Percentiles rank a stretch among this genome's conserved stretches.
Evolutionary conservation across 2,329 filamentous ascomycete genomes (phyloP).

Genomic region (Aspergillus pseudoterreus): DNA sequence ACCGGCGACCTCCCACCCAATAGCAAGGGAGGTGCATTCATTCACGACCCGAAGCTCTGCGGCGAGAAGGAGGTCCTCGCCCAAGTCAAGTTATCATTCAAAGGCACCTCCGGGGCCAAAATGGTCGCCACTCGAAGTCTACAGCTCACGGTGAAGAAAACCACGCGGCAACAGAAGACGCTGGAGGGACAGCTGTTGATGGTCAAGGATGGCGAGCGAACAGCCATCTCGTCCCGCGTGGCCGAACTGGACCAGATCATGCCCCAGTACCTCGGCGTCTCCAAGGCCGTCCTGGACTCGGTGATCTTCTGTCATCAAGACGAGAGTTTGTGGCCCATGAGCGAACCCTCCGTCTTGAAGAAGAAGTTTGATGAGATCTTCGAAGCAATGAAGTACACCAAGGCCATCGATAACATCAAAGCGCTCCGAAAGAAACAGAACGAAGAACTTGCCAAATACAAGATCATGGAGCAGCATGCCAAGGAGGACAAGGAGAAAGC

Average conservation of each 20-base stretch:
- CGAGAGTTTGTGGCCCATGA: constrained; percentile 95
- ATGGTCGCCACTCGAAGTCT: constrained; percentile 82
- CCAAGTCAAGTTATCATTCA: constrained; percentile 87
- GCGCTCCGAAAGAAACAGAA: constrained; percentile 77
- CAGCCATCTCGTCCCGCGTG: constrained; percentile 72
- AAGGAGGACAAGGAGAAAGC: constrained; percentile 83
- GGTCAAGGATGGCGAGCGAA: constrained; percentile 73
- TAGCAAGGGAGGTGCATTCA: constrained; percentile 83
- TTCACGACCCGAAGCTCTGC: constrained; percentile 91
- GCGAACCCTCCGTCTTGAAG: constrained; percentile 78
- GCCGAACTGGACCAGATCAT: constrained; percentile 80
- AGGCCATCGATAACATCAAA: constrained; percentile 95
- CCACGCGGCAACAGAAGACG: constrained; percentile 70
- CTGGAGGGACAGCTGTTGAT: constrained; percentile 76
- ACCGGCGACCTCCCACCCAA: constrained; percentile 92
- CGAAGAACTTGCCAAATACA: constrained; percentile 68
- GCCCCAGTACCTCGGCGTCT: constrained; percentile 82
- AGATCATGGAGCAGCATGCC: constrained; percentile 70
- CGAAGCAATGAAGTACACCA: constrained; percentile 93
- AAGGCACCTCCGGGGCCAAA: constrained; percentile 69
- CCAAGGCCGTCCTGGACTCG: constrained; percentile 81
- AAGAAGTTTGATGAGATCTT: constrained; percentile 98
- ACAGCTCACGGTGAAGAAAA: constrained; percentile 83
- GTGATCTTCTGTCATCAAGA: constrained; percentile 99
- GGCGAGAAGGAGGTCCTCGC: constrained; percentile 86